Percentiles rank a stretch among this genome's conserved stretches.
Conservation (phyloP, 2,329 filamentous ascomycete genomes). For the Penicillium glabrum region DNA sequence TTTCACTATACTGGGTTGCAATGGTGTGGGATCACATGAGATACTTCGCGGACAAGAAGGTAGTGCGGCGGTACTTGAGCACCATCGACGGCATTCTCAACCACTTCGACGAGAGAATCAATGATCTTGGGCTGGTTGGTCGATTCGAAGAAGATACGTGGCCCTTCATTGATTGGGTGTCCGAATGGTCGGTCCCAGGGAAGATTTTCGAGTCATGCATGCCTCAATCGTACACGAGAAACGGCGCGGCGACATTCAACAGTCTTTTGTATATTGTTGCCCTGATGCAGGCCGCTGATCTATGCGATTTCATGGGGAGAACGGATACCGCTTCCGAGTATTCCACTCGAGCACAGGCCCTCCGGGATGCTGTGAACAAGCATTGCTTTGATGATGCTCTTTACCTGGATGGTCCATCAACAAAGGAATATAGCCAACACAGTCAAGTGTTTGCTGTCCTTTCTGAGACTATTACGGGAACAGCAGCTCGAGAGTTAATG, state of each 20-base stretch:
- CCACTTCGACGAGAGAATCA: constrained; percentile 10
- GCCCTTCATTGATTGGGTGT: constrained; percentile 28
- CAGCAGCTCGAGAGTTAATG: constrained; percentile 15
- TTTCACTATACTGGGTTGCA: constrained; percentile 27
- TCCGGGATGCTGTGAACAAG: constrained; percentile 17
- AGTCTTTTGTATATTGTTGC: constrained; percentile 10
- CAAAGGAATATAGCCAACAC: constrained; percentile 25
- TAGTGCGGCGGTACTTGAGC: constrained; percentile 7
- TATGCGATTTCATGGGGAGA: constrained; percentile 8
- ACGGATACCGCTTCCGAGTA: constrained; percentile 20
- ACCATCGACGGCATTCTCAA: constrained; percentile 14
- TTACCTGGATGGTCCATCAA: constrained; percentile 22
- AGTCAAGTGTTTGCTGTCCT: constrained; percentile 24
- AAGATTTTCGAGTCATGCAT: constrained; percentile 14
- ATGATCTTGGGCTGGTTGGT: constrained; percentile 8
- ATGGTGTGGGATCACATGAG: constrained; percentile 29
- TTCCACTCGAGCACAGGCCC: constrained; percentile 7
- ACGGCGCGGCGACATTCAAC: background rate
- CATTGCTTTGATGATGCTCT: constrained; percentile 21
- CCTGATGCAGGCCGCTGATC: constrained; percentile 10
- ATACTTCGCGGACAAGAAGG: constrained; percentile 19
- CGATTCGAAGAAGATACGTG: constrained; percentile 22
- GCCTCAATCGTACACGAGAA: constrained; percentile 8
- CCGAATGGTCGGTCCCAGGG: constrained; percentile 19
- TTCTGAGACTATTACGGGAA: constrained; percentile 9